A percentile compares a stretch with the other conserved stretches of the same genome.
Evolutionary conservation across 2,329 filamentous ascomycete genomes (phyloP).

Genomic region (Sclerotinia glacialis): DNA sequence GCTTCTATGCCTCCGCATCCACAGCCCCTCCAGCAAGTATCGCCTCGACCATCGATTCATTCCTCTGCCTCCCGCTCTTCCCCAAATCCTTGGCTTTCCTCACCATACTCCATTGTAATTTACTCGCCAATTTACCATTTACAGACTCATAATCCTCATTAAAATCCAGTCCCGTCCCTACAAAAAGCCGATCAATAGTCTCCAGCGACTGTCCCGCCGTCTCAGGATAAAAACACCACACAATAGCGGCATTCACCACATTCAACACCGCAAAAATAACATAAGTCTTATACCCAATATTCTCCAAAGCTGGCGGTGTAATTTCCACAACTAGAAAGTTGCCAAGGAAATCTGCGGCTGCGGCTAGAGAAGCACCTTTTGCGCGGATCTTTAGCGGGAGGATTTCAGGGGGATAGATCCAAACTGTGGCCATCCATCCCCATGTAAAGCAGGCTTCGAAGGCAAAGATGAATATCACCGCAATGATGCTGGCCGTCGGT

Average conservation of each 20-base stretch:
- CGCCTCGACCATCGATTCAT: not conserved
- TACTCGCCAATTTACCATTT: not conserved
- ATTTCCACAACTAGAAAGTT: not conserved
- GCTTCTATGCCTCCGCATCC: not conserved
- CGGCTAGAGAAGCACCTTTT: not conserved
- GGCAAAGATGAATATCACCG: not conserved
- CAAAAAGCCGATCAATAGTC: not conserved
- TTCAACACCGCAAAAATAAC: not conserved
- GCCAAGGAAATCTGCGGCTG: not conserved
- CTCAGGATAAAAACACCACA: not conserved
- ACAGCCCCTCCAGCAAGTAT: not conserved
- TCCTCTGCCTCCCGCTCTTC: not conserved
- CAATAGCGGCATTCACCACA: not conserved
- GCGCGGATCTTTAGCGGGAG: not conserved
- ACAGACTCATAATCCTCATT: not conserved
- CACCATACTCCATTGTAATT: not conserved
- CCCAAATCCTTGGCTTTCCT: not conserved
- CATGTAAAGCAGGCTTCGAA: not conserved
- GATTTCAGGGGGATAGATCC: not conserved
- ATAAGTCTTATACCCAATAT: not conserved
- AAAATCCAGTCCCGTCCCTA: not conserved
- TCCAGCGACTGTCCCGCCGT: not conserved
- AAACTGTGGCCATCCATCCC: not conserved
- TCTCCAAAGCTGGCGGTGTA: not conserved
- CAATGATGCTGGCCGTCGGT: not conserved